Evolutionary conservation across 2,329 filamentous ascomycete species (phyloP).

Genomic region (Dothidotthia symphoricarpi): DNA sequence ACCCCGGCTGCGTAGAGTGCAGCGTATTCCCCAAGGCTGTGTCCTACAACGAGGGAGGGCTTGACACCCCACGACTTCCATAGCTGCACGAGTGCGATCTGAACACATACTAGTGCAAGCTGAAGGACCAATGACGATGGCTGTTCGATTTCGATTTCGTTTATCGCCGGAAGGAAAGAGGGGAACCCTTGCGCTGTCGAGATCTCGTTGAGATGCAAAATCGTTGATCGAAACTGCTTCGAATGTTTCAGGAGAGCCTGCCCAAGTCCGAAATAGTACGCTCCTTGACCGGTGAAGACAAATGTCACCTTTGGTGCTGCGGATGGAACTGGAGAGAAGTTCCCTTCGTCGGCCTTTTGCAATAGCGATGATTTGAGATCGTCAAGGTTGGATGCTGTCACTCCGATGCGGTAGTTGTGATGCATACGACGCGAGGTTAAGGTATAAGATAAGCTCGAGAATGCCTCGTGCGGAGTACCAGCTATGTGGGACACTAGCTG

Average conservation of each 20-base stretch:
- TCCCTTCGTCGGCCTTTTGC: too few relatives aligned
- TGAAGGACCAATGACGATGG: neutral
- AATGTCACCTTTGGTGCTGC: conserved; percentile 30
- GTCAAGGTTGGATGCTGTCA: too few relatives aligned
- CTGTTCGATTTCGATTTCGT: neutral
- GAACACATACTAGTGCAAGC: neutral
- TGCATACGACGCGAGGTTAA: conserved; percentile 19
- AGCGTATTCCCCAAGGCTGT: conserved; percentile 42
- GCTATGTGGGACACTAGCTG: conserved; percentile 8
- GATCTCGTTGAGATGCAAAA: neutral
- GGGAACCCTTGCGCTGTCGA: neutral
- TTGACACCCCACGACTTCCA: conserved; percentile 5
- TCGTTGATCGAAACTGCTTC: neutral
- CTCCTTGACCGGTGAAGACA: conserved; percentile 42
- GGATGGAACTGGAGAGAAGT: too few relatives aligned
- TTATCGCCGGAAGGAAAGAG: neutral
- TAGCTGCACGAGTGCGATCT: too few relatives aligned
- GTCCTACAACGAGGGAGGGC: conserved; percentile 16
- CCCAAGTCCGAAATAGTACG: conserved; percentile 11
- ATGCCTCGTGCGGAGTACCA: conserved; percentile 1
- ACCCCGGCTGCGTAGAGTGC: conserved; percentile 39
- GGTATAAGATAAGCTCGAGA: conserved; percentile 16
- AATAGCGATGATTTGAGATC: too few relatives aligned
- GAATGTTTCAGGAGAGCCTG: too few relatives aligned
- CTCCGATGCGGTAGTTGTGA: conserved; percentile 7